Base-by-base conservation (phyloP, 2,329 filamentous ascomycete species). In the Aspergillus amoenus region DNA sequence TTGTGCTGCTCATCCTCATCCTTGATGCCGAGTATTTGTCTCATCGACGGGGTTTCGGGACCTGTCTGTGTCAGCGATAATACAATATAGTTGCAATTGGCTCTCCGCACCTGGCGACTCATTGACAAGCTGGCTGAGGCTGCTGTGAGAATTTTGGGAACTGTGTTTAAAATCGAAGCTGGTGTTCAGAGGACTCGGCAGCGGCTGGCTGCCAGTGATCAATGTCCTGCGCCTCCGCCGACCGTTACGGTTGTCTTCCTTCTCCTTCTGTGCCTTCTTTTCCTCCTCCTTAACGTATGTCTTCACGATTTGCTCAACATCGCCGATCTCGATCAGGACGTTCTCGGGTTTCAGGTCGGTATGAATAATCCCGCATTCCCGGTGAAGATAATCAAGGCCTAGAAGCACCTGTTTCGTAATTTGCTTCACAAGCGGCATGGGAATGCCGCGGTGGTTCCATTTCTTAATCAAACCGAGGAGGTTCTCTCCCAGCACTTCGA, bases 351-450 rank as follows among this genome's bases (percentile, higher is more conserved):
- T 97, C 66, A 97, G 79, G 72, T 97, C 93, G 59, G 94, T 97
- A 76, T 99, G 94, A 70, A 99, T 97, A 78, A 99, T 97, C 71
- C 94, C 94, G 76, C 94, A 99, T 78, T 99, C 93, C 68, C 94
- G 88, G 75, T 99, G 94, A 40, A 99, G 84, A 73, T 97, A 97
- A 76, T 99, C 94, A 62, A 99, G 82, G 41, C 94, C 94, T 27
- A 99, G 85, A 47, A 99, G 82, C 9, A 97, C 94, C 78, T 99
- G 94, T 77, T 97, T 97, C 30, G 94, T 95, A 76, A 99, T 99
- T 75, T 97, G 94, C 81, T 97, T 97, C 73, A 97, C 94, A 13
- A 99, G 83, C 15, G 91, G 85, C 88, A 96, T 96, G 43, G 94
- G 94, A 57, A 99, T 97, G 48, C 94, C 94, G 59, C 94, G 86